phyloP scores from a whole-genome alignment of 768 basidiomycete species.

The Leccinum variicolor region DNA sequence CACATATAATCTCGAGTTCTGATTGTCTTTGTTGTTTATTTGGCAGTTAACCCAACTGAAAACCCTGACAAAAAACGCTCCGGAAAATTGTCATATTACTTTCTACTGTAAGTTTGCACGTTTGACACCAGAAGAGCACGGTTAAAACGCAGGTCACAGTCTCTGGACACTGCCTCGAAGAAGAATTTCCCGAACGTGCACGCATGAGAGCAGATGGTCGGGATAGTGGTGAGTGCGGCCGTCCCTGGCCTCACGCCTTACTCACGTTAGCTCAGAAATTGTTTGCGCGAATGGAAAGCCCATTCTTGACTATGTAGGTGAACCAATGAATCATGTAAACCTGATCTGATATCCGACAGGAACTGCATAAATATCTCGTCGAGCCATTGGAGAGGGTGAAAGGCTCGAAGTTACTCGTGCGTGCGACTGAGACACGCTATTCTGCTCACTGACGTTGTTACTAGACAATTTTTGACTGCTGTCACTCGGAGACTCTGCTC shows the following conservation, averaged over 20 bases:
- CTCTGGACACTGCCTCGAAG: slow-evolving; percentile 20
- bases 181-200: slow-evolving; percentile 23
- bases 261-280: slow-evolving; percentile 15
- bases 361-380: slow-evolving; percentile 19
- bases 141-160: neutral
- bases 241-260: neutral
- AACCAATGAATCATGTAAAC: too few species aligned
- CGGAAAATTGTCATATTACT: slow-evolving; percentile 46
- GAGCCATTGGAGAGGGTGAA: slow-evolving; percentile 17
- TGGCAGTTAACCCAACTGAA: slow-evolving; percentile 36
- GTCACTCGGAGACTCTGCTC: slow-evolving; percentile 27
- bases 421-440: neutral
- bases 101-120: slow-evolving; percentile 47
- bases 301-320: slow-evolving; percentile 24
- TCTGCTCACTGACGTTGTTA: neutral
- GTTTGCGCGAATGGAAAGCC: slow-evolving; percentile 16
- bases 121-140: neutral
- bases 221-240: slow-evolving; percentile 40
- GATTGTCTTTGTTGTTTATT: neutral
- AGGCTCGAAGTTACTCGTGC: slow-evolving; percentile 19
- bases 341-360: slow-evolving; percentile 7
- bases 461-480: slow-evolving; percentile 29
- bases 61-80: slow-evolving; percentile 38
- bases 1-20: neutral
- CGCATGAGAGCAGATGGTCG: slow-evolving; percentile 41